phyloP scores from a whole-genome alignment of 2,329 filamentous ascomycete genomes.

The Penicillium digitatum region DNA sequence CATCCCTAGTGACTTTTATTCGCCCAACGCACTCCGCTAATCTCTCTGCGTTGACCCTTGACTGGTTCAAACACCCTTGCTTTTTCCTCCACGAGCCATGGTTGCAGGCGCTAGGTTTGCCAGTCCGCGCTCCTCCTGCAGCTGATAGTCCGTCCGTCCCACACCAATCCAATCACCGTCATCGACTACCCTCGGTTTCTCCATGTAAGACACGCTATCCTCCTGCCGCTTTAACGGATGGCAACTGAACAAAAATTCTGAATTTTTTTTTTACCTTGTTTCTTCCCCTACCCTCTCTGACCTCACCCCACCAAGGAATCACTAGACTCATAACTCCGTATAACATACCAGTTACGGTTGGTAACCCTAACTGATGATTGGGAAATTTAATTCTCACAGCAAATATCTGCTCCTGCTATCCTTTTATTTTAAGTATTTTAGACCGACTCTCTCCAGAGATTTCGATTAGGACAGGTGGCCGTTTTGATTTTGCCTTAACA shows the following conservation, averaged over 20 bases:
- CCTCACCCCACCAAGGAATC: neutral
- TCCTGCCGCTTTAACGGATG: conserved; percentile 34
- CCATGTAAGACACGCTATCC: conserved; percentile 29
- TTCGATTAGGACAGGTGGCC: conserved; percentile 22
- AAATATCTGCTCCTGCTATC: neutral
- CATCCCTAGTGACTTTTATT: neutral
- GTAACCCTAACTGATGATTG: neutral
- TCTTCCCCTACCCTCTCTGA: conserved; percentile 12
- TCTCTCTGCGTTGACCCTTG: conserved; percentile 1
- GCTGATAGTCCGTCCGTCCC: conserved; percentile 23
- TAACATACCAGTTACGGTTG: neutral
- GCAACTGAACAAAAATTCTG: conserved; percentile 36
- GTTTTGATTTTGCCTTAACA: conserved; percentile 13
- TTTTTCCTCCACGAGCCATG: conserved; percentile 27
- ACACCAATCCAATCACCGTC: conserved; percentile 28
- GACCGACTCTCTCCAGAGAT: neutral
- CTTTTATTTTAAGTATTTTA: neutral
- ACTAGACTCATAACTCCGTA: neutral
- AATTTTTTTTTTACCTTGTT: conserved; percentile 18
- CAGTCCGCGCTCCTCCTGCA: conserved; percentile 31
- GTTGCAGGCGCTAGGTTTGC: conserved; percentile 27
- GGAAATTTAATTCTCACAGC: neutral
- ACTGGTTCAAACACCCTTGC: conserved; percentile 25
- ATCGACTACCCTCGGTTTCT: conserved; percentile 23
- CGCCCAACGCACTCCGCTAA: neutral